Evolutionary conservation across 2,329 filamentous ascomycete genomes (phyloP).

Genomic region (Neonectria neomacrospora): DNA sequence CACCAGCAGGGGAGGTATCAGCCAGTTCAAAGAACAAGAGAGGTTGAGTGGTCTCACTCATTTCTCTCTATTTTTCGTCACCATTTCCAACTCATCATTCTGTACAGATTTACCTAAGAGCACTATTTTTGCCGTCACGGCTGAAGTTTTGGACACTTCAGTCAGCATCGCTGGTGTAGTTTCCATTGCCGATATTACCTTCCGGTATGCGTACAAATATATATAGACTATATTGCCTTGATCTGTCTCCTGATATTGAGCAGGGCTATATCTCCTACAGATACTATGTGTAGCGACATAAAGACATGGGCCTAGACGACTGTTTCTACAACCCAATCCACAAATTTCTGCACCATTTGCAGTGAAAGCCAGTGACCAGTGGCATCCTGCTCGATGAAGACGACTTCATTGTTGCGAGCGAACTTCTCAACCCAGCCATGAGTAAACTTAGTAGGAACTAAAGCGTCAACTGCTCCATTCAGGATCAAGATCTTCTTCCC

Average conservation of each 20-base stretch:
- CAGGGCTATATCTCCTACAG: too few relatives aligned
- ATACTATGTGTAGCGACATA: too few relatives aligned
- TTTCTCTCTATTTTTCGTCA: too few relatives aligned
- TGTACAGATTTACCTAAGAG: too few relatives aligned
- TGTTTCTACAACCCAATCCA: conserved; percentile 2
- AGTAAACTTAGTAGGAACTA: conserved; percentile 1
- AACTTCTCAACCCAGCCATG: conserved; percentile 3
- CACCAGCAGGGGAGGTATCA: too few relatives aligned
- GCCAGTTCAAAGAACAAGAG: too few relatives aligned
- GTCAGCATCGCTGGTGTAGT: conserved; percentile 25
- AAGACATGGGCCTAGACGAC: not conserved
- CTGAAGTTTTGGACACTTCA: not conserved
- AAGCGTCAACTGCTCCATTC: conserved; percentile 4
- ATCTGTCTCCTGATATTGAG: too few relatives aligned
- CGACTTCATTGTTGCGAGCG: not conserved
- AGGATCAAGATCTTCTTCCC: conserved; percentile 8
- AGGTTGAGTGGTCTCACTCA: too few relatives aligned
- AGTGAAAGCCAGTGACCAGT: not conserved
- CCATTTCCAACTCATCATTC: too few relatives aligned
- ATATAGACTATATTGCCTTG: too few relatives aligned
- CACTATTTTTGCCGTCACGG: too few relatives aligned
- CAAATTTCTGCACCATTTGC: conserved; percentile 4
- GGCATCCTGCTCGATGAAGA: not conserved
- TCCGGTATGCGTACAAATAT: conserved; percentile 18
- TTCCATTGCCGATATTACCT: conserved; percentile 16